Evolutionary conservation across 2,329 filamentous ascomycete species (phyloP).

Genomic region (Diaporthe eres): DNA sequence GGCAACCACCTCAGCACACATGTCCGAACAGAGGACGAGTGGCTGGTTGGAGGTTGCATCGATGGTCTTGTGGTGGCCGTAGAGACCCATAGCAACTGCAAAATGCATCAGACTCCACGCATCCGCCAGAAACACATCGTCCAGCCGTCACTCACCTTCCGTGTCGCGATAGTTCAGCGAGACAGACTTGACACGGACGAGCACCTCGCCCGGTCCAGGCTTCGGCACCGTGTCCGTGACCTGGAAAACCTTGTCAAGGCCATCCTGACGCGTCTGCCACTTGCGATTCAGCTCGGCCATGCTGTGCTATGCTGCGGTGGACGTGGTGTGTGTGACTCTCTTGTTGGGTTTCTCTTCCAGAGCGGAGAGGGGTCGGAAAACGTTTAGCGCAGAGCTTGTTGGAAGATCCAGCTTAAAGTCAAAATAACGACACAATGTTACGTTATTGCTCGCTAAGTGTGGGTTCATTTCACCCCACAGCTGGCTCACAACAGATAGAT

Average conservation of each 20-base stretch:
- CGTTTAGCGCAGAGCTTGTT: not conserved
- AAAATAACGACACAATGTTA: not conserved
- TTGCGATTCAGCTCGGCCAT: conserved; percentile 50
- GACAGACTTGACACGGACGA: conserved; percentile 62
- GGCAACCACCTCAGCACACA: conserved; percentile 73
- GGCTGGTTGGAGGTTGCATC: conserved; percentile 52
- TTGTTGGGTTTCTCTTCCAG: too few species aligned
- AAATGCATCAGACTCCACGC: not conserved
- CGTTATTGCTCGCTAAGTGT: not conserved
- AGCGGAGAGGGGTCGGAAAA: not conserved
- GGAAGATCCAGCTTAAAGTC: not conserved
- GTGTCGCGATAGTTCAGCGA: conserved; percentile 66
- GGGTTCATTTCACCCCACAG: not conserved
- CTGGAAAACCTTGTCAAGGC: conserved; percentile 66
- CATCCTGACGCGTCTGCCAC: conserved; percentile 70
- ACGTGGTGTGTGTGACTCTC: not conserved
- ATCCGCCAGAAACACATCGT: not conserved
- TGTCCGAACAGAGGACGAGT: conserved; percentile 78
- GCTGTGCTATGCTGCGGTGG: not conserved
- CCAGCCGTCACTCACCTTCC: conserved; percentile 54
- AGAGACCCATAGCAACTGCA: conserved; percentile 74
- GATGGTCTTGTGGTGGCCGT: conserved; percentile 74
- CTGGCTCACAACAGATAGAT: not conserved
- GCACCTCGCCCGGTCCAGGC: conserved; percentile 65
- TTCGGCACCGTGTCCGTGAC: conserved; percentile 60